Percentiles rank a stretch among this genome's conserved stretches.
These are phyloP conservation scores for Mycena rosella DNA, from an alignment of 768 basidiomycete species.

Conservation along the genomic window DNA sequence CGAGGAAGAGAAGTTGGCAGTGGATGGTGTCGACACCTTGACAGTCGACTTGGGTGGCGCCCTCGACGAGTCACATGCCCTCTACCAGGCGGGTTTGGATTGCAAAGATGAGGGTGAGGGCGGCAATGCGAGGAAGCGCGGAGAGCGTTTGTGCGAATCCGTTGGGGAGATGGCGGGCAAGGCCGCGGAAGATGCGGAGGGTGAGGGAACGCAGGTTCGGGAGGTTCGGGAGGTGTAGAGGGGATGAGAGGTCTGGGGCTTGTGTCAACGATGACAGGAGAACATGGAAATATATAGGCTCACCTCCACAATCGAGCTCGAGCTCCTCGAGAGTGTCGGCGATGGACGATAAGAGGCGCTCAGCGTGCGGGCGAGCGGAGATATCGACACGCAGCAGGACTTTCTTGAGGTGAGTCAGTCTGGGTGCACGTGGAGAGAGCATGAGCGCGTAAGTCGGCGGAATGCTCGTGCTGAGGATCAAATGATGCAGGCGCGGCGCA, in stretches of 20 bases:
- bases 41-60: too few relatives aligned
- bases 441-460: slow-evolving; percentile 7
- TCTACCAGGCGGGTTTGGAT: slow-evolving; percentile 22
- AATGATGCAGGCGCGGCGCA: background rate
- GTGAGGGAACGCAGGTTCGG: slow-evolving; percentile 19
- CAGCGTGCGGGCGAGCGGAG: background rate
- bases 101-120: slow-evolving; percentile 18
- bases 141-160: slow-evolving; percentile 18
- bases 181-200: slow-evolving; percentile 8
- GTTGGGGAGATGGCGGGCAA: slow-evolving; percentile 3
- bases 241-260: slow-evolving; percentile 12
- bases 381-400: background rate
- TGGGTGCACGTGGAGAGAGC: slow-evolving; percentile 2
- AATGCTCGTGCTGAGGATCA: slow-evolving; percentile 7
- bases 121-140: background rate
- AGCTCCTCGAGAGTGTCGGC: slow-evolving; percentile 7
- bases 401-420: too few relatives aligned
- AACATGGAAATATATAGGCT: background rate
- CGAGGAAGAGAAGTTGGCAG: slow-evolving; percentile 16
- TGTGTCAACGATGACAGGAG: background rate
- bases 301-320: slow-evolving; percentile 26
- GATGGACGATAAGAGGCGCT: slow-evolving; percentile 10
- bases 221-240: slow-evolving; percentile 21
- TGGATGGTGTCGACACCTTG: background rate
- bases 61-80: slow-evolving; percentile 3